Evolutionary conservation across 805 yeast species (phyloP).

Genomic region (Jamesozyma hellenica): DNA sequence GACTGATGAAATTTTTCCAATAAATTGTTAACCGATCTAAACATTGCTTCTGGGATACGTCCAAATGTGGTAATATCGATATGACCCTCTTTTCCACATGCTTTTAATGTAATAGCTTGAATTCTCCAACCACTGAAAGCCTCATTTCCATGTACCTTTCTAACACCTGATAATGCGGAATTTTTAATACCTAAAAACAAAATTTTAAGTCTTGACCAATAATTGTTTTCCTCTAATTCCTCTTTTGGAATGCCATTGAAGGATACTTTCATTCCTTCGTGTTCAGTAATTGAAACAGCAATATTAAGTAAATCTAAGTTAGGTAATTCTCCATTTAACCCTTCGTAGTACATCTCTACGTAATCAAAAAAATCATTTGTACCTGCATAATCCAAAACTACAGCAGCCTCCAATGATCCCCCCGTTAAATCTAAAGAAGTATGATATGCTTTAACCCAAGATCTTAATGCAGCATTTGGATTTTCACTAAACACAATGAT

Average conservation of each 20-base stretch:
- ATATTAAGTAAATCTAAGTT: constrained; percentile 82
- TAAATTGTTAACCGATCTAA: constrained; percentile 82
- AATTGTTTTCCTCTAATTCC: constrained; percentile 39
- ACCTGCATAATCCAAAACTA: constrained; percentile 70
- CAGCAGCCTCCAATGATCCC: constrained; percentile 86
- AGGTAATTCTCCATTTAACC: constrained; percentile 92
- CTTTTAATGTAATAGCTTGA: constrained; percentile 76
- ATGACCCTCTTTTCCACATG: constrained; percentile 46
- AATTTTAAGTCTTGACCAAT: constrained; percentile 46
- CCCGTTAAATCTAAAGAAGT: constrained; percentile 76
- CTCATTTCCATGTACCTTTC: constrained; percentile 61
- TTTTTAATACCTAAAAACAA: constrained; percentile 56
- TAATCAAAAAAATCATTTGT: constrained; percentile 57
- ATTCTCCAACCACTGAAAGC: constrained; percentile 95
- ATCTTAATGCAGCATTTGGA: constrained; percentile 54
- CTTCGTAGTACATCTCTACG: constrained; percentile 70
- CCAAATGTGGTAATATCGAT: constrained; percentile 91
- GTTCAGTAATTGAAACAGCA: constrained; percentile 60
- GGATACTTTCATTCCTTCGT: constrained; percentile 63
- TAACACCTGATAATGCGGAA: constrained; percentile 63
- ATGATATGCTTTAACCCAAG: constrained; percentile 94
- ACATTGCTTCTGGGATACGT: constrained; percentile 74
- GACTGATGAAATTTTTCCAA: constrained; percentile 96
- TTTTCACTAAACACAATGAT: constrained; percentile 76
- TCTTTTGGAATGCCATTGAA: constrained; percentile 49